Base-by-base conservation (phyloP, 768 basidiomycete genomes). In the Suillus tomentosus region DNA sequence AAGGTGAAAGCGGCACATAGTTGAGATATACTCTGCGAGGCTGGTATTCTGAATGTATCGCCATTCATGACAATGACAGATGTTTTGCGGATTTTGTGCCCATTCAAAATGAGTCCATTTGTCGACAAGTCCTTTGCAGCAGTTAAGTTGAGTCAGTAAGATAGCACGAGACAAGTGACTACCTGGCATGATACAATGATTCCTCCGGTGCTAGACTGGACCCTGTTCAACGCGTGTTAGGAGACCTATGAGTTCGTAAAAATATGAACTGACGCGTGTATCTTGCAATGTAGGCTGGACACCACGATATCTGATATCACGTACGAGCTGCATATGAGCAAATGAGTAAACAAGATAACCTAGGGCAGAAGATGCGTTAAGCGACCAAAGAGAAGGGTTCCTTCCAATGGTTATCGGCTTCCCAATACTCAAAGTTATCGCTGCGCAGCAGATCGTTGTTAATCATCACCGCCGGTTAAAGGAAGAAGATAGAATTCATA, bases 141-240 rank as follows among this genome's bases (percentile, higher is more conserved):
- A 15, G 15, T 64, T n/a, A n/a, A 15, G 15, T 64, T n/a, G n/a
- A 9, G 15, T 43, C 34, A 8, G 42, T 34, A 58, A 45, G 43
- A 22, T 47, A 48, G 59, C 37, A 70, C 2, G 24, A 61, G 42
- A 24, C 4, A 34, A 62, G 11, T 24, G 15, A 27, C 24, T 71
- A 91, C 91, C 78, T 92, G 88, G 69, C 92, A 93, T 5, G 92
- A 92, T 60, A 94, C 81, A 67, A 92, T 87, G 40, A 90, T 78
- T 3, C 89, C 89, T 43, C 90, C 92, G 5, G 82, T 83, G 31
- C 87, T 86, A 15, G 90, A 88, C 50, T 80, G 83, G 57, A 94
- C 86, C 10, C 91, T 94, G 62, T 24, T 60, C 43, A 40, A 27
- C 62, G 47, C 39, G 11, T 3, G 51, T 62, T 53, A 66, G 53